Conservation (phyloP, 768 basidiomycete genomes). For the Leccinum sublutescens region DNA sequence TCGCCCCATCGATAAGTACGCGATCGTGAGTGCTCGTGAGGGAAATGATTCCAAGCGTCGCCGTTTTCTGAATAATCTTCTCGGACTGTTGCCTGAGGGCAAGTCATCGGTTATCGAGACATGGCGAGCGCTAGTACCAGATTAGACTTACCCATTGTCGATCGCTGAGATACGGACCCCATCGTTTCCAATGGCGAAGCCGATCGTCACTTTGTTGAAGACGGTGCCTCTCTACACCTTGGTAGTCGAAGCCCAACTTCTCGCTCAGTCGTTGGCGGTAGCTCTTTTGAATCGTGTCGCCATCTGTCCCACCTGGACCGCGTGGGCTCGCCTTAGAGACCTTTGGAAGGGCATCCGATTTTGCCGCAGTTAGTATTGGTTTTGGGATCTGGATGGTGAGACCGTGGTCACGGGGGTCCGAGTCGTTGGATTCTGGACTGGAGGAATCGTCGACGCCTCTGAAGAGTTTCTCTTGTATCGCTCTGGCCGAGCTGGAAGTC, state of each 20-base stretch:
- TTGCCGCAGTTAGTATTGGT: slow-evolving; percentile 27
- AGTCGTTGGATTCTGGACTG: slow-evolving; percentile 20
- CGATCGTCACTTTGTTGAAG: slow-evolving; percentile 79
- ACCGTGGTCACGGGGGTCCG: slow-evolving; percentile 32
- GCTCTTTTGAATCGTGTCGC: slow-evolving; percentile 23
- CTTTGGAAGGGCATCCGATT: slow-evolving; percentile 43
- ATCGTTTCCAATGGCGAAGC: slow-evolving; percentile 94
- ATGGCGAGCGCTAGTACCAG: background rate
- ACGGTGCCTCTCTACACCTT: slow-evolving; percentile 79
- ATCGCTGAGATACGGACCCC: slow-evolving; percentile 98
- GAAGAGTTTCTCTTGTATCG: slow-evolving; percentile 75
- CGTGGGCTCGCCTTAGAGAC: slow-evolving; percentile 38
- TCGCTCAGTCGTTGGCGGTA: slow-evolving; percentile 68
- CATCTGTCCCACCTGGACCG: slow-evolving; percentile 4
- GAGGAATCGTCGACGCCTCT: slow-evolving; percentile 36
- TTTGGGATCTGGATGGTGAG: slow-evolving; percentile 77
- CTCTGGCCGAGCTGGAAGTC: slow-evolving; percentile 49
- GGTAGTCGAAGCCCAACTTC: slow-evolving; percentile 67
- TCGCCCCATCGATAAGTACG: slow-evolving; percentile 99
- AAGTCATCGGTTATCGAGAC: slow-evolving; percentile 12
- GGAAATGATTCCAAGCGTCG: slow-evolving; percentile 95
- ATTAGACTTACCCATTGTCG: slow-evolving; percentile 83
- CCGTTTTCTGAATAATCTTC: slow-evolving; percentile 98
- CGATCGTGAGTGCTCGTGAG: slow-evolving; percentile 89
- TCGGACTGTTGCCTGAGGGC: slow-evolving; percentile 85